These are phyloP conservation scores for Arthrinium puccinioides DNA, from an alignment of 2,329 filamentous ascomycete species.

Conservation along the genomic window DNA sequence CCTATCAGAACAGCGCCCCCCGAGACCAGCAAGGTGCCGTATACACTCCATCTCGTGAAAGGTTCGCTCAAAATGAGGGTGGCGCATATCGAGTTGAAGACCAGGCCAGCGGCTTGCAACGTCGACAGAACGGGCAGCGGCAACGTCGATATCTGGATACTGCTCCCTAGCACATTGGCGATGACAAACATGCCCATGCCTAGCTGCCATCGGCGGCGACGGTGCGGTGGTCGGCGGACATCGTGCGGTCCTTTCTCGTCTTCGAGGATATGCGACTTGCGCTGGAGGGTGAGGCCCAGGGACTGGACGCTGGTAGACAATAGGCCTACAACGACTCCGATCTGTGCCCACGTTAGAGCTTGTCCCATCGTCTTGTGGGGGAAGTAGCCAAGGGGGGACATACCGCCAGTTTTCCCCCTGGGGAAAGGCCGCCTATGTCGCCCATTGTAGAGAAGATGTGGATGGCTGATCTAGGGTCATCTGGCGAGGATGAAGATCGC, in stretches of 20 bases:
- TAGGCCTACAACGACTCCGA: slow-evolving; percentile 89
- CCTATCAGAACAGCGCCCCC: slow-evolving; percentile 86
- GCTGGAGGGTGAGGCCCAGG: slow-evolving; percentile 88
- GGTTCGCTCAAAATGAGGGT: slow-evolving; percentile 87
- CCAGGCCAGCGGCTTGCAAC: slow-evolving; percentile 87
- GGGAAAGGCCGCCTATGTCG: slow-evolving; percentile 67
- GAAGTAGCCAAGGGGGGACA: slow-evolving; percentile 20
- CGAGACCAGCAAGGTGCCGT: slow-evolving; percentile 83
- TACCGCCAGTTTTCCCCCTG: slow-evolving; percentile 71
- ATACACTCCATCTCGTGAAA: slow-evolving; percentile 88
- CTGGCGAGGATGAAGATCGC: slow-evolving; percentile 28
- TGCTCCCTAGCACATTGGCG: slow-evolving; percentile 89
- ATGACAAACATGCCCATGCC: slow-evolving; percentile 97
- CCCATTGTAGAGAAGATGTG: slow-evolving; percentile 61
- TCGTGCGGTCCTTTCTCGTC: slow-evolving; percentile 83
- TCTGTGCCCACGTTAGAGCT: slow-evolving; percentile 38
- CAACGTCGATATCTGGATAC: slow-evolving; percentile 93
- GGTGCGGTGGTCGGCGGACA: slow-evolving; percentile 77
- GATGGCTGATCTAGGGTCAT: slow-evolving; percentile 33
- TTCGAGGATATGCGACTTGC: slow-evolving; percentile 96
- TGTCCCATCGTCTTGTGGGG: background rate
- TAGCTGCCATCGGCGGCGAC: slow-evolving; percentile 87
- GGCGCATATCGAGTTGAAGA: slow-evolving; percentile 98
- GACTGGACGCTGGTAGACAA: slow-evolving; percentile 93
- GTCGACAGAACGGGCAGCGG: slow-evolving; percentile 92